A percentile compares a stretch with the other conserved stretches of the same genome.
Conservation (phyloP, 495 filamentous ascomycete species). For the Penicillium taxi region DNA sequence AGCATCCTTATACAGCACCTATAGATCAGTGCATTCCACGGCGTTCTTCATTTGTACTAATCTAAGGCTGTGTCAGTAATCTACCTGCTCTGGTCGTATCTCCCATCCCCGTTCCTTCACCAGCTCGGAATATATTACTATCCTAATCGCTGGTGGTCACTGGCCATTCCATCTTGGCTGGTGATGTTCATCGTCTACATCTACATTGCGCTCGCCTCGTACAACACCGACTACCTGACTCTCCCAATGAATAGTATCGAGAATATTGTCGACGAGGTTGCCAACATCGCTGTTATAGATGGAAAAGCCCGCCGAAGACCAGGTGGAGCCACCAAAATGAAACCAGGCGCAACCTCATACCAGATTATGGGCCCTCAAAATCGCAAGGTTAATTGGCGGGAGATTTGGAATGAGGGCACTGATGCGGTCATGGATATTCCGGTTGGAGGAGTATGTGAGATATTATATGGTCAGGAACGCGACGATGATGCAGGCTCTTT, state of each 20-base stretch:
- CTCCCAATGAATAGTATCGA: conserved; percentile 72
- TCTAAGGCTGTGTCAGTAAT: conserved; percentile 43
- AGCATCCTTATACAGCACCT: too few species aligned
- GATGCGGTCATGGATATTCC: conserved; percentile 98
- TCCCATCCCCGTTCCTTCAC: conserved; percentile 85
- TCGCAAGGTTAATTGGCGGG: conserved; percentile 58
- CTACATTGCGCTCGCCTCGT: conserved; percentile 84
- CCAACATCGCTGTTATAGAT: conserved; percentile 76
- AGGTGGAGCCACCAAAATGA: conserved; percentile 38
- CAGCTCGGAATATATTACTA: conserved; percentile 95
- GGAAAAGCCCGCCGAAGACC: conserved; percentile 52
- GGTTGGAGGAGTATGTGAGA: conserved; percentile 92
- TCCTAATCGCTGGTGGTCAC: conserved; percentile 92
- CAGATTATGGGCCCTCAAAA: conserved; percentile 44
- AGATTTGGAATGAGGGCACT: conserved; percentile 82
- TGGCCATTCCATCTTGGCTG: conserved; percentile 82
- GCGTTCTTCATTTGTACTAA: not conserved
- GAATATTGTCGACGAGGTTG: conserved; percentile 87
- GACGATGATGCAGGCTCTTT: conserved; percentile 23
- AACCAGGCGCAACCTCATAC: conserved; percentile 38
- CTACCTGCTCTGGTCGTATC: conserved; percentile 90
- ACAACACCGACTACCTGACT: conserved; percentile 85
- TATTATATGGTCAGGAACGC: conserved; percentile 47
- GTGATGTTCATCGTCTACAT: conserved; percentile 88
- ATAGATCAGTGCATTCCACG: not conserved